Percentiles rank a stretch among this genome's conserved stretches.
Conservation (phyloP, 106 monocot species). For the Acanthochlamys bracteata region DNA sequence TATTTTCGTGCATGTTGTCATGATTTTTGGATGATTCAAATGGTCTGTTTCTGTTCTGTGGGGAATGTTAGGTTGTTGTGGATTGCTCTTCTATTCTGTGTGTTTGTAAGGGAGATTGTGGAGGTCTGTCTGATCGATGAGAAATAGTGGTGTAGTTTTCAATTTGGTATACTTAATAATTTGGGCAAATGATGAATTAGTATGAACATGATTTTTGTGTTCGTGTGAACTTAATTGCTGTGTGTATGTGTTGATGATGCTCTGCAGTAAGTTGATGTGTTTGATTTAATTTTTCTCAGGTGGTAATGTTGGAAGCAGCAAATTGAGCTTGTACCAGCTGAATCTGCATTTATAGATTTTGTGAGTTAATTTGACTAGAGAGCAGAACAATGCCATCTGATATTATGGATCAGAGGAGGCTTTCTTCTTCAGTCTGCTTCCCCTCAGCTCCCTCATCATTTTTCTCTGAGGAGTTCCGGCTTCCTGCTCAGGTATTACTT, state of each 20-base stretch:
- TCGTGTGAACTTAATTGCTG: too few relatives aligned
- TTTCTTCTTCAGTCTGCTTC: conserved; percentile 10
- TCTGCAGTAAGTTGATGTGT: not conserved
- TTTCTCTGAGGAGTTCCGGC: conserved; percentile 24
- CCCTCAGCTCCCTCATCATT: conserved; percentile 26
- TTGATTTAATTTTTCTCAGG: not conserved
- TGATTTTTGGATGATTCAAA: not conserved
- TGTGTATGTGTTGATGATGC: too few relatives aligned
- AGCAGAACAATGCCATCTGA: conserved; percentile 29
- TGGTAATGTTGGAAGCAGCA: not conserved
- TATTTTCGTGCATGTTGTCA: not conserved
- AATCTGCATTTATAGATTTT: not conserved
- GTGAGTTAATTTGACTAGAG: not conserved
- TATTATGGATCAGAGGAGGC: conserved; percentile 22
- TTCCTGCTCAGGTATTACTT: conserved; percentile 18
- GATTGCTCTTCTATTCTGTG: too few relatives aligned
- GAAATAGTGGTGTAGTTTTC: too few relatives aligned
- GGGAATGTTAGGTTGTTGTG: not conserved
- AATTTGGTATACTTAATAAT: too few relatives aligned
- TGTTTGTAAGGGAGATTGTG: too few relatives aligned
- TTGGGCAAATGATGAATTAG: too few relatives aligned
- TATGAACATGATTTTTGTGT: too few relatives aligned
- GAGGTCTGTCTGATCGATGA: too few relatives aligned
- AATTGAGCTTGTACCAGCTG: not conserved
- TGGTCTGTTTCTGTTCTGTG: not conserved